Evolutionary conservation across 2,329 filamentous ascomycete genomes (phyloP), one percentile per base, ranked within the genome.

Genomic region (Sclerotinia borealis): DNA sequence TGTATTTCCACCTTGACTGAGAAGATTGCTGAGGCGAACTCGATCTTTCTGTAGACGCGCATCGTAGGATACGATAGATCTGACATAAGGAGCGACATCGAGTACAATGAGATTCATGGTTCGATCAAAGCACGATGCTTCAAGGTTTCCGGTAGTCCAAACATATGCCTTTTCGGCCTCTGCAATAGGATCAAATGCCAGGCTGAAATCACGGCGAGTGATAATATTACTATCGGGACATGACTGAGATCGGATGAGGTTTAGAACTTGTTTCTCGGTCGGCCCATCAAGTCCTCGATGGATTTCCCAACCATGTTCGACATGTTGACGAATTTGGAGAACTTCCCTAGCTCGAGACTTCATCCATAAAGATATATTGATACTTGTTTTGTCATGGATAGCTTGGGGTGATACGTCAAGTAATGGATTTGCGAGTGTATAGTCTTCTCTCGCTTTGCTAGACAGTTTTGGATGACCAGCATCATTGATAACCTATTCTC

Each of bases 41-140:
- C 91, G 84, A 67, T 91, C 85, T 65, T 85, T 79, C 71, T 92
- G 88, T 1, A 95, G 81, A 1, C 80, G 81, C 25, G 85, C 78
- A 69, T 98, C 93, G 72, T 88, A 90, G 0, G 86, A 81, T 2
- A 93, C 86, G 65, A 99, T 98, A 43, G 83, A 82, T 13, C 96
- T 89, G n/a, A 98, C 84, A 74, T 91, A 98, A 0, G 96, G 95
- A 0, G 92, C 93, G 2, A 98, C 80, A 67, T 99, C 95, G 15
- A 88, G 78, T 0, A 84, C 81, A 37, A 96, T 85, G 25, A 87
- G 79, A 0, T 76, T 74, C 70, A 89, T 78, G 0, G 86, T 85
- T 49, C 90, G 85, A 70, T 96, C 92, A 68, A 96, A 92, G 0
- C 89, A 85, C 0, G 91, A 93, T 0, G 89, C 81, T 39, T 86